Conservation (phyloP, 768 basidiomycete genomes). For the Collybiopsis confluens region DNA sequence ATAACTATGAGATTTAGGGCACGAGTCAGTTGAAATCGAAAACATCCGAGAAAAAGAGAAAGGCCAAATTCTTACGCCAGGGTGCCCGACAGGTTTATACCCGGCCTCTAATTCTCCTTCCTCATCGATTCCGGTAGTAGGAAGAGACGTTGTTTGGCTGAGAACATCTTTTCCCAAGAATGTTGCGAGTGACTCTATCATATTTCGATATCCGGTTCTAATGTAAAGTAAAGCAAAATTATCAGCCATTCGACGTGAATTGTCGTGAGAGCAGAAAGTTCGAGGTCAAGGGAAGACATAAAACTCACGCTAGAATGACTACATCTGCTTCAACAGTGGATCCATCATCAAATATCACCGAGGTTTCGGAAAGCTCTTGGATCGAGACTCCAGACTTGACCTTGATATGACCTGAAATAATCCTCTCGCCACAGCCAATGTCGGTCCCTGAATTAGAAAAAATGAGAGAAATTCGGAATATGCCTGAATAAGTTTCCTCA, state of each 20-base stretch:
- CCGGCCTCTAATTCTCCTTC: constrained; percentile 24
- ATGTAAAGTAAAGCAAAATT: too few relatives aligned
- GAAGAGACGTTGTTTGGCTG: constrained; percentile 9
- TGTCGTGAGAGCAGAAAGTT: not conserved
- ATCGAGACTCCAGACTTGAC: constrained; percentile 49
- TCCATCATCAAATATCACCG: constrained; percentile 33
- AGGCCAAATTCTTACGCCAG: constrained; percentile 25
- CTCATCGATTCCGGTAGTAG: constrained; percentile 24
- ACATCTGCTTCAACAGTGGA: constrained; percentile 34
- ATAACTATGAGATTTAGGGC: constrained; percentile 15
- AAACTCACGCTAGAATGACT: constrained; percentile 40
- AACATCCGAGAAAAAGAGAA: not conserved
- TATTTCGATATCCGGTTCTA: constrained; percentile 24
- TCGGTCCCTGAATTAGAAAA: constrained; percentile 28
- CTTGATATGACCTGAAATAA: constrained; percentile 51
- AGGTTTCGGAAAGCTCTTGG: constrained; percentile 25
- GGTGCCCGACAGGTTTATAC: constrained; percentile 26
- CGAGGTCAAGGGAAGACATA: not conserved
- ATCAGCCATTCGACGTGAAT: too few relatives aligned
- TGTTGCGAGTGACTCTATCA: constrained; percentile 15
- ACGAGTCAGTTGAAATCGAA: not conserved
- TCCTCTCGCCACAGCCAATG: constrained; percentile 45
- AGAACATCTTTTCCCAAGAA: constrained; percentile 22
- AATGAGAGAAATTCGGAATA: not conserved
- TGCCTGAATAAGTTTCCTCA: not conserved